Base-by-base conservation (phyloP, 495 filamentous ascomycete species). In the Trichoderma erinaceum region DNA sequence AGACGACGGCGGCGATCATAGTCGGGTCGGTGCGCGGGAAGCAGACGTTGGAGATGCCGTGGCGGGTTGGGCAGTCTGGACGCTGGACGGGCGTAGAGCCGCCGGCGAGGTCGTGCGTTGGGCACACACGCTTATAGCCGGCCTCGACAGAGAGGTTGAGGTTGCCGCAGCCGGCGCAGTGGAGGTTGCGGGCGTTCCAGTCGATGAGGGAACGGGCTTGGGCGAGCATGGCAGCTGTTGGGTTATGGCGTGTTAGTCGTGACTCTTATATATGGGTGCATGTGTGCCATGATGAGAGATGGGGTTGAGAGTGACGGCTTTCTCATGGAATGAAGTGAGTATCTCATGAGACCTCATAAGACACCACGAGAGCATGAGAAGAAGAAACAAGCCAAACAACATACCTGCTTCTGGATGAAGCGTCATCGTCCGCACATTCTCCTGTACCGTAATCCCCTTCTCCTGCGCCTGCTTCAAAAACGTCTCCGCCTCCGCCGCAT, bases 1-100 rank as follows among this genome's bases (percentile, higher is more conserved):
- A 92, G 48, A 97, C 81, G 16, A 97, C 87, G 3, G 94, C 96
- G 82, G 96, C 92, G 76, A 99, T 98, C 68, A 98, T 89, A 5
- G 92, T 97, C 3, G 94, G 93, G 75, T 98, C 93, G 12, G 94
- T 97, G 52, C 96, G 90, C 12, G 95, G 95, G 83, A 99, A 99
- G 67, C 82, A 86, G 64, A 96, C 81, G 79, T 97, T 97, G 35
- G 90, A 90, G 68, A 92, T 78, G 23, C 88, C 89, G 16, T 83
- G 87, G 32, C 91, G 81, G 3, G 93, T 97, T 13, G 85, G 86
- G 75, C 95, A 98, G 16, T 87, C 83, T 1, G 85, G 83, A 25
- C 91, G 86, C 64, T 86, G 69, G 56, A 74, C 73, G 35, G 80
- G 78, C 25, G 68, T 73, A 1, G 72, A 77, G 38, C 77, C 75